Percentiles rank a stretch among this genome's conserved stretches.
These are phyloP conservation scores for Seiridium unicorne DNA, from an alignment of 2,329 filamentous ascomycete genomes.

Conservation along the genomic window DNA sequence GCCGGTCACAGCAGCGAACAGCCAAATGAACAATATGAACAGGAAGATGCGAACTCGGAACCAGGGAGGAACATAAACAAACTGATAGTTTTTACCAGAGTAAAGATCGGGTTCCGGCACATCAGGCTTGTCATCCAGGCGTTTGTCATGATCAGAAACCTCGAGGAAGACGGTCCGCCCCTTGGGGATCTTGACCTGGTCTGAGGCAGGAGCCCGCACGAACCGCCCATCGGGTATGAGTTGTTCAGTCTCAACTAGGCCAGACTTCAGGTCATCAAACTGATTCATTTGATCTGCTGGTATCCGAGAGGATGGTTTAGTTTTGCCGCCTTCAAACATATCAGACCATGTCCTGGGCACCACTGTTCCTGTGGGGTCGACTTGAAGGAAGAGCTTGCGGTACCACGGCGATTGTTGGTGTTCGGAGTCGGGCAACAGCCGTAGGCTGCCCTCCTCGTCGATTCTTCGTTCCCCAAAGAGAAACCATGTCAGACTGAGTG, in stretches of 20 bases:
- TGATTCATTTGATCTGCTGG: conserved; percentile 32
- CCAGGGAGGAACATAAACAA: conserved; percentile 79
- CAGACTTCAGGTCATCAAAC: conserved; percentile 38
- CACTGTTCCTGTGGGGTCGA: conserved; percentile 39
- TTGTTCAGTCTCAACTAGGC: conserved; percentile 47
- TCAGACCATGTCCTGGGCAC: conserved; percentile 58
- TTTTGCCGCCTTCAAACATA: conserved; percentile 47
- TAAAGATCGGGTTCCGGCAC: conserved; percentile 49
- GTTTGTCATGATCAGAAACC: conserved; percentile 65
- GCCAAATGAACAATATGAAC: conserved; percentile 89
- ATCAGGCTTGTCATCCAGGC: conserved; percentile 62
- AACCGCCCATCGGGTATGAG: conserved; percentile 74
- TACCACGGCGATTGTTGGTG: conserved; percentile 34
- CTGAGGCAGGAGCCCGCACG: conserved; percentile 89
- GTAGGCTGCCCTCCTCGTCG: conserved; percentile 77
- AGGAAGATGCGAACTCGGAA: conserved; percentile 78
- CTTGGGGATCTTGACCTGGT: conserved; percentile 92
- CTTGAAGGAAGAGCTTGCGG: conserved; percentile 44
- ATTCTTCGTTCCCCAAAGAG: conserved; percentile 79
- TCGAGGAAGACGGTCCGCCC: conserved; percentile 77
- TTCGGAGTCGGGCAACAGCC: conserved; percentile 37
- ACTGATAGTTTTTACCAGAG: conserved; percentile 60
- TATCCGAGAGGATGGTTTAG: conserved; percentile 38
- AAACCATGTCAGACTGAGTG: conserved; percentile 83
- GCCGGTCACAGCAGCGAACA: conserved; percentile 86